Conservation (phyloP, 2,329 filamentous ascomycete species). For the Colletotrichum cuscutae region DNA sequence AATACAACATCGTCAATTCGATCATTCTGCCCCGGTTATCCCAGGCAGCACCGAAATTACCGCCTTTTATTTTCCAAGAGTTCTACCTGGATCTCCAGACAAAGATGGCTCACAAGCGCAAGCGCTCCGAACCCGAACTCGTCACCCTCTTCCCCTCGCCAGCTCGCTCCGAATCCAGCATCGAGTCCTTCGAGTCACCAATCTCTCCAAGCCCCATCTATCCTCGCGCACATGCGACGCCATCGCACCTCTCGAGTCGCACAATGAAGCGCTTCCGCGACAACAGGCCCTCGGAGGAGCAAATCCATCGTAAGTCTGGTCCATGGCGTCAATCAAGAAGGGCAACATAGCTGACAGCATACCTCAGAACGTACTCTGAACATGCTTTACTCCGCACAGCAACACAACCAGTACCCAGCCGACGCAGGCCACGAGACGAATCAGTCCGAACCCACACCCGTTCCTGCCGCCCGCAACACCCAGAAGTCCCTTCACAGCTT, state of each 20-base stretch:
- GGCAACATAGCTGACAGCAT: neutral
- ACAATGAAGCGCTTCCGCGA: constrained; percentile 72
- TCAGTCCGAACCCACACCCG: constrained; percentile 28
- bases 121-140: constrained; percentile 69
- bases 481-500: constrained; percentile 70
- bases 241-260: constrained; percentile 62
- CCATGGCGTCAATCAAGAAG: neutral
- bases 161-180: constrained; percentile 44
- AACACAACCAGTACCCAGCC: constrained; percentile 38
- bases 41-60: neutral
- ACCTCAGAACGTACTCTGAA: constrained; percentile 65
- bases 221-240: constrained; percentile 43
- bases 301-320: constrained; percentile 62
- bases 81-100: neutral
- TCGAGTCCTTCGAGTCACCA: constrained; percentile 46
- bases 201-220: constrained; percentile 41
- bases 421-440: constrained; percentile 34
- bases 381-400: constrained; percentile 68
- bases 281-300: constrained; percentile 64
- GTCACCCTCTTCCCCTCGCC: constrained; percentile 54
- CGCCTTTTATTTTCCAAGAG: neutral
- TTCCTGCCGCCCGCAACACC: constrained; percentile 27
- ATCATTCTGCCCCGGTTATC: no score
- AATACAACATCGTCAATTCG: neutral
- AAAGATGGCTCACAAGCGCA: constrained; percentile 69